Conservation (phyloP, 106 monocot genomes). For the Cymbidium sinense region DNA sequence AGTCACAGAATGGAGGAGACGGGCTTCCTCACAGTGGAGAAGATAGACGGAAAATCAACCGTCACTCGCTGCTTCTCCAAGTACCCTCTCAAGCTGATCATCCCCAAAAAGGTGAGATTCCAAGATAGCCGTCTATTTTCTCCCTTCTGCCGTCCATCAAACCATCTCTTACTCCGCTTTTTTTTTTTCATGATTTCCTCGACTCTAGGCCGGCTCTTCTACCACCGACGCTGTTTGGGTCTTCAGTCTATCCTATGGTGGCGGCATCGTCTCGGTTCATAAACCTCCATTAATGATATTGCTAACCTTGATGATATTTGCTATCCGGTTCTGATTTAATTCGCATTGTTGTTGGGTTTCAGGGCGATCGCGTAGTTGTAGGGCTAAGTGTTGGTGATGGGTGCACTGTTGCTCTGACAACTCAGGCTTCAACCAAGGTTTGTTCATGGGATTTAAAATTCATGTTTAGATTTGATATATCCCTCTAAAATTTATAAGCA, state of each 20-base stretch:
- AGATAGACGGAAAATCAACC: slow-evolving; percentile 66
- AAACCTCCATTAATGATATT: neutral
- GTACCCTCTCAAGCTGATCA: slow-evolving; percentile 93
- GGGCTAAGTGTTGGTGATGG: slow-evolving; percentile 52
- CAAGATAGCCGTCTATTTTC: neutral
- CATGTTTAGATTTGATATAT: too few species aligned
- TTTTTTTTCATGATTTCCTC: neutral
- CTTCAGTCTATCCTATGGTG: slow-evolving; percentile 88
- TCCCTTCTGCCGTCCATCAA: neutral
- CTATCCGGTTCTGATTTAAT: neutral
- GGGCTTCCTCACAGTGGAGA: slow-evolving; percentile 62
- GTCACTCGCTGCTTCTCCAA: slow-evolving; percentile 81
- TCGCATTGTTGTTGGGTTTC: neutral
- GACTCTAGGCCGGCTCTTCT: slow-evolving; percentile 45
- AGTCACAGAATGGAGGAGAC: slow-evolving; percentile 25
- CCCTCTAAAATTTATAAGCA: too few species aligned
- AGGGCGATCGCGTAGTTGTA: slow-evolving; percentile 70
- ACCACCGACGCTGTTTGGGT: slow-evolving; percentile 75
- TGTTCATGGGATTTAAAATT: neutral
- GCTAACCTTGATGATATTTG: neutral
- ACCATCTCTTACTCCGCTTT: neutral
- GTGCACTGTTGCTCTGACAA: slow-evolving; percentile 74
- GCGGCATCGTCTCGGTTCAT: slow-evolving; percentile 91
- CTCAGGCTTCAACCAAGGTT: slow-evolving; percentile 99
- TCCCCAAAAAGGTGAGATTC: slow-evolving; percentile 63